Conservation (phyloP, 164 flowering plant genomes). For the Santalum album region DNA sequence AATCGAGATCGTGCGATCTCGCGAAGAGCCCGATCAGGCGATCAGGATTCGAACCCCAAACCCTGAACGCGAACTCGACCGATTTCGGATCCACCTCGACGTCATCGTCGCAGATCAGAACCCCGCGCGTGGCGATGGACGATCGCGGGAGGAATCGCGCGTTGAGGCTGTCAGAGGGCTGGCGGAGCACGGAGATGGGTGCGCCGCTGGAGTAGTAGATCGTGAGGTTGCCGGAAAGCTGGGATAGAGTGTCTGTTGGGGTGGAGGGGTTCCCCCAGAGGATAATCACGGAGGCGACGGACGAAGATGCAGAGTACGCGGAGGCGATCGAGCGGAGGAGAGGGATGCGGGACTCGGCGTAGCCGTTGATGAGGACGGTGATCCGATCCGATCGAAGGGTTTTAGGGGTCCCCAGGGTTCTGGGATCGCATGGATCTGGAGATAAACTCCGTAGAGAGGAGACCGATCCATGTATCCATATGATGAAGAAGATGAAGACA, state of each 20-base stretch:
- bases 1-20: conserved; percentile 72
- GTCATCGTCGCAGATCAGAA: conserved; percentile 80
- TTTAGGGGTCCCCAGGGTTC: conserved; percentile 15
- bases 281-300: conserved; percentile 54
- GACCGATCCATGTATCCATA: background rate
- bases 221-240: conserved; percentile 38
- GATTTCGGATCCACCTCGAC: conserved; percentile 48
- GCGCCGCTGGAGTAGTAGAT: conserved; percentile 27
- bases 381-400: conserved; percentile 50
- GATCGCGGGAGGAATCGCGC: conserved; percentile 58
- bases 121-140: conserved; percentile 51
- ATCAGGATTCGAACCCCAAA: conserved; percentile 42
- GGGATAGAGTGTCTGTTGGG: conserved; percentile 30
- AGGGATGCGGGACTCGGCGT: conserved; percentile 63
- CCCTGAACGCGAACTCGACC: conserved; percentile 59
- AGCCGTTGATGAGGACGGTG: conserved; percentile 87
- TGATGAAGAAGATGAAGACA: no score
- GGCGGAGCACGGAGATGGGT: conserved; percentile 39
- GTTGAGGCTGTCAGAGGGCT: conserved; percentile 50
- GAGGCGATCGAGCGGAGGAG: conserved; percentile 61
- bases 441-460: conserved; percentile 4
- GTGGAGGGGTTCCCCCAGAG: conserved; percentile 87
- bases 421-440: conserved; percentile 26
- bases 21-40: conserved; percentile 62
- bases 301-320: conserved; percentile 50